A percentile compares a stretch with the other conserved stretches of the same genome.
These are phyloP conservation scores for Ophiognomonia clavigignenti-juglandacearum DNA, from an alignment of 2,329 filamentous ascomycete species.

Conservation along the genomic window DNA sequence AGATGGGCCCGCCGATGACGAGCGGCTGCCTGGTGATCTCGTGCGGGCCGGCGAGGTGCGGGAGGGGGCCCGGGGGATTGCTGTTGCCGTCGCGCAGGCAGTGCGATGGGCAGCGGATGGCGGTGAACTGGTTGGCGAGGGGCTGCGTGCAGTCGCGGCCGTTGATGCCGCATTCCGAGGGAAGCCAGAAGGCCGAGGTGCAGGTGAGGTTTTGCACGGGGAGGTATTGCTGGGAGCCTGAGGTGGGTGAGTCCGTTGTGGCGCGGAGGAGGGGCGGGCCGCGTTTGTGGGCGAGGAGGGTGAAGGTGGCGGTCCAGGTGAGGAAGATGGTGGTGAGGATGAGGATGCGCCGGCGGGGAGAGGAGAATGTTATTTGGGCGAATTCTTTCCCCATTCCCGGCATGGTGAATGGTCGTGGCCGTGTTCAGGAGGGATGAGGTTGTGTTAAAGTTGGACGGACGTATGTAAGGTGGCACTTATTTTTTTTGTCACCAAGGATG, in stretches of 20 bases:
- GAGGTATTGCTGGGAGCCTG: not conserved
- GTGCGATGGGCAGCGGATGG: constrained; percentile 72
- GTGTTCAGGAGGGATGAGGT: too few species aligned
- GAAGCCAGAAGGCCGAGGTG: constrained; percentile 64
- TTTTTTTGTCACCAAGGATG: too few species aligned
- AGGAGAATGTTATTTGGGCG: not conserved
- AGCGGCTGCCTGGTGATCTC: constrained; percentile 58
- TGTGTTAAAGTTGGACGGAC: too few species aligned
- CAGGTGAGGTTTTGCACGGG: constrained; percentile 43
- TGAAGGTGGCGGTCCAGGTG: constrained; percentile 33
- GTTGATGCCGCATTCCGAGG: constrained; percentile 67
- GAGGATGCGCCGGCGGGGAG: not conserved
- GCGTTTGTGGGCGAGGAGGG: constrained; percentile 9
- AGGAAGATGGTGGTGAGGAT: constrained; percentile 2
- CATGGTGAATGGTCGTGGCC: not conserved
- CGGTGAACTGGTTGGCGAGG: constrained; percentile 62
- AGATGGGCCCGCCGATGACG: constrained; percentile 67
- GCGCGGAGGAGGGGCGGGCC: constrained; percentile 6
- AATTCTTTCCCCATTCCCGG: not conserved
- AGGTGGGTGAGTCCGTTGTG: not conserved
- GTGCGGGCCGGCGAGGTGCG: constrained; percentile 63
- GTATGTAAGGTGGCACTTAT: too few species aligned
- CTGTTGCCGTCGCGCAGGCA: constrained; percentile 64
- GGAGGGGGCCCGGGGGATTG: too few species aligned
- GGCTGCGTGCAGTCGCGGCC: constrained; percentile 71